Conservation (phyloP, 164 flowering plant species). For the Echeveria elegans region DNA sequence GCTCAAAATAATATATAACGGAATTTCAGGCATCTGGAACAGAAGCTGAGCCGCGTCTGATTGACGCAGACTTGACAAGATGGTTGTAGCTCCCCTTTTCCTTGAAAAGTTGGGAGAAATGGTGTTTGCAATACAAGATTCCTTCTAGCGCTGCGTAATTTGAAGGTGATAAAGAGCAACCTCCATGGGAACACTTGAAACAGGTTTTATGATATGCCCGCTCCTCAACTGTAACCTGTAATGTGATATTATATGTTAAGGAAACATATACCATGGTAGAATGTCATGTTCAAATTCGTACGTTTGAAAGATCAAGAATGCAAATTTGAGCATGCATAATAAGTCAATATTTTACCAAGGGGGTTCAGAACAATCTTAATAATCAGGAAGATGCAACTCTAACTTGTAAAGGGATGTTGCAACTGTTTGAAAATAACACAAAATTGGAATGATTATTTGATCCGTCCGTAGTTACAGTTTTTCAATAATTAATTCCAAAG, state of each 20-base stretch:
- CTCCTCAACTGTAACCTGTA: conserved; percentile 88
- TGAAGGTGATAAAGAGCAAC: conserved; percentile 80
- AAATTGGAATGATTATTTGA: too few relatives aligned
- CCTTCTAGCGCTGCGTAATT: conserved; percentile 96
- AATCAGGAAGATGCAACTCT: too few relatives aligned
- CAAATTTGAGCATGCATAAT: not conserved
- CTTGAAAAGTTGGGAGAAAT: conserved; percentile 94
- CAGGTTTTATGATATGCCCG: conserved; percentile 86
- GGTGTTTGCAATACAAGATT: conserved; percentile 89
- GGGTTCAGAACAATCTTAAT: not conserved
- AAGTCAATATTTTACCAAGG: not conserved
- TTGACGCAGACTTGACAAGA: conserved; percentile 74
- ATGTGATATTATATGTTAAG: not conserved
- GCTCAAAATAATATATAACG: not conserved
- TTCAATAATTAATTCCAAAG: too few relatives aligned
- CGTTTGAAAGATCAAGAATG: not conserved
- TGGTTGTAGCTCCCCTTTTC: conserved; percentile 99
- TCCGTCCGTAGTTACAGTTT: too few relatives aligned
- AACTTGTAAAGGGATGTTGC: too few relatives aligned
- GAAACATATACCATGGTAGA: not conserved
- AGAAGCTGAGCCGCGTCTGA: conserved; percentile 55
- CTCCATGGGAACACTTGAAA: conserved; percentile 97
- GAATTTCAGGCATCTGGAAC: conserved; percentile 42
- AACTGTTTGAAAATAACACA: too few relatives aligned
- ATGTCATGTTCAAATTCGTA: not conserved